Evolutionary conservation across 306 rosid species (phyloP), one percentile per base, ranked within the genome.

Genomic region (Erythrophleum fordii): DNA sequence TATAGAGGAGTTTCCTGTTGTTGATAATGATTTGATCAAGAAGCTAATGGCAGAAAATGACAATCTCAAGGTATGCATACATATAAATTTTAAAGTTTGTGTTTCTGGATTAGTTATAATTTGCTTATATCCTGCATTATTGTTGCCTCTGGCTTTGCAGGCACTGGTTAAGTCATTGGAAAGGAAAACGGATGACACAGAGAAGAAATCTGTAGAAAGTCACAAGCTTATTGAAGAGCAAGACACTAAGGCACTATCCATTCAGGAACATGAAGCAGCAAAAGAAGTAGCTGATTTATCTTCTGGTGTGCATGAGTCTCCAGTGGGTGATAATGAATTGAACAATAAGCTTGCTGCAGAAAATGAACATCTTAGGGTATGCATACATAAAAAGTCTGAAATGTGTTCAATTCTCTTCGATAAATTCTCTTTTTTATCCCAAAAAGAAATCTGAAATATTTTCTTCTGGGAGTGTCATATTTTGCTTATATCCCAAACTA

Each of bases 301-400:
- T 39, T 79, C 91, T 35, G 69, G 70, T 28, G 29, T 73, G 22
- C 86, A 59, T 67, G 93, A 86, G 80, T 81, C 84, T 80, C 70
- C 86, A 17, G 90, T 42, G 23, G 55, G 88, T 80, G 55, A 90
- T 78, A 85, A 79, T 75, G 97, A 88, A 75, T 23, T 81, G 73
- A 64, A 90, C 81, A 84, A 53, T 77, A 85, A 83, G 53, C 93
- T 91, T 85, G 62, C 86, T 23, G 73, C 91, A 69, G 98, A 92
- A 88, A 92, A 91, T 81, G 92, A 90, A 86, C 80, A 85, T 60
- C 91, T 89, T 66, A 90, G 88, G 97, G 97, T 93, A 75, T 29
- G 59, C 67, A 61, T 44, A 6, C 37, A 22, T 13, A 23, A 12
- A 52, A 75, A 16, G 68, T 69, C 45, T 35, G 44, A 73, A 53